Evolutionary conservation across 257 asterid species (phyloP).

Genomic region (Rhazya stricta): DNA sequence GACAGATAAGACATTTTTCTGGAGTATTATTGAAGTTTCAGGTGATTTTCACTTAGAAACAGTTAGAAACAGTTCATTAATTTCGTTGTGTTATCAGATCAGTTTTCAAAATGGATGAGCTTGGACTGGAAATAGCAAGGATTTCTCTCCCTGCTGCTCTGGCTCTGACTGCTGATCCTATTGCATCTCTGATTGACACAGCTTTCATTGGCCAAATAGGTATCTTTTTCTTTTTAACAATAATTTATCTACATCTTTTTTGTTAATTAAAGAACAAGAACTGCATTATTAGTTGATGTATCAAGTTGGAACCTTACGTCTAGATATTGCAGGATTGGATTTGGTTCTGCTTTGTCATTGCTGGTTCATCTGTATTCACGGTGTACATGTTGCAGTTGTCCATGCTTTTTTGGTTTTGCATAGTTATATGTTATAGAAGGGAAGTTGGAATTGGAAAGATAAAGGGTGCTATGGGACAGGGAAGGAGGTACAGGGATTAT

Average conservation of each 20-base stretch:
- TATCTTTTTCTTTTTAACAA: slow-evolving; percentile 8
- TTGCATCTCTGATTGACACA: slow-evolving; percentile 78
- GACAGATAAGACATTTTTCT: not conserved
- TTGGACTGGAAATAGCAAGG: slow-evolving; percentile 57
- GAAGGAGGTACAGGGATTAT: not conserved
- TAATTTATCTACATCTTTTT: not conserved
- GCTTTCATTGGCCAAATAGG: slow-evolving; percentile 88
- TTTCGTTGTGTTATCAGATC: slow-evolving; percentile 31
- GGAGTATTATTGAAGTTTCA: not conserved
- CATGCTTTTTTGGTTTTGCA: too few species aligned
- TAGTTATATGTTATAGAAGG: not conserved
- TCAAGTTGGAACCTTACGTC: not conserved
- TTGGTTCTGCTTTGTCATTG: not conserved
- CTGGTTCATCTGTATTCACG: too few species aligned
- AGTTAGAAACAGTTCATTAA: not conserved
- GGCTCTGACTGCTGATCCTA: slow-evolving; percentile 81
- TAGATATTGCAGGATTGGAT: not conserved
- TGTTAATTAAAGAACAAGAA: not conserved
- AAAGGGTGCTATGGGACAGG: not conserved
- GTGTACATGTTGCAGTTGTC: too few species aligned
- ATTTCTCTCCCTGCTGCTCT: slow-evolving; percentile 71
- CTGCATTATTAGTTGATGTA: not conserved
- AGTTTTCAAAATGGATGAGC: slow-evolving; percentile 54
- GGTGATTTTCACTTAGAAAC: too few species aligned
- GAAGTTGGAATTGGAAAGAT: not conserved